These are phyloP conservation scores for Cyberlindnera mrakii DNA, from an alignment of 805 yeast genomes.

Conservation along the genomic window DNA sequence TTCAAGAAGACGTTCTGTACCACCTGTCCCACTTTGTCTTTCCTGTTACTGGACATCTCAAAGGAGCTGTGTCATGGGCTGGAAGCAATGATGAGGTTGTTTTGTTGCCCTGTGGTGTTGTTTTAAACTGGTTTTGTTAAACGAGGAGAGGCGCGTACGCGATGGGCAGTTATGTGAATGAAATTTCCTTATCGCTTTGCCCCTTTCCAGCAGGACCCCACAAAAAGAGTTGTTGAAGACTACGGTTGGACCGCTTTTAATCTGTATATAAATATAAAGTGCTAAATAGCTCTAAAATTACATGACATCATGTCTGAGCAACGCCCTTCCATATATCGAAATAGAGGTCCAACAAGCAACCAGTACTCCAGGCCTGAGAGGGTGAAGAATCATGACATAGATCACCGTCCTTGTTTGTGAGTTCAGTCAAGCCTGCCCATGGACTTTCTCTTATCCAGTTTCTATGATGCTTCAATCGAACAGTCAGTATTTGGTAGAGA, in stretches of 20 bases:
- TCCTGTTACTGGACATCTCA: slow-evolving; percentile 1
- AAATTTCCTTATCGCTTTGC: no score
- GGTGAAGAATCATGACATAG: slow-evolving; percentile 85
- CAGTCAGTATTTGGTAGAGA: slow-evolving; percentile 52
- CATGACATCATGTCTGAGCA: neutral
- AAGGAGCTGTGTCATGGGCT: neutral
- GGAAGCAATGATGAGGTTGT: neutral
- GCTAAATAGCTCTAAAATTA: no score
- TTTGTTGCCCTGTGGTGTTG: no score
- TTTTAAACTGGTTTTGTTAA: no score
- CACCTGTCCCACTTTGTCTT: slow-evolving; percentile 23
- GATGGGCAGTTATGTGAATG: no score
- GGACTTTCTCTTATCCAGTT: slow-evolving; percentile 67
- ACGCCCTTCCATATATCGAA: slow-evolving; percentile 46
- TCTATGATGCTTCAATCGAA: slow-evolving; percentile 58
- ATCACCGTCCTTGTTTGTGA: slow-evolving; percentile 84
- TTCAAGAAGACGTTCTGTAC: slow-evolving; percentile 54
- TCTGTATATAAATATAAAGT: neutral
- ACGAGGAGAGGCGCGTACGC: no score
- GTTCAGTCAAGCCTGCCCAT: slow-evolving; percentile 93
- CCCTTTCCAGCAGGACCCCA: no score
- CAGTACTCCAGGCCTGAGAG: slow-evolving; percentile 94
- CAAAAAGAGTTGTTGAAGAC: no score
- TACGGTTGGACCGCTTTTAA: no score
- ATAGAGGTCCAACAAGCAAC: slow-evolving; percentile 77